Evolutionary conservation across 2,329 filamentous ascomycete species (phyloP), one percentile per base, ranked within the genome.

Genomic region (Fusarium austroafricanum): DNA sequence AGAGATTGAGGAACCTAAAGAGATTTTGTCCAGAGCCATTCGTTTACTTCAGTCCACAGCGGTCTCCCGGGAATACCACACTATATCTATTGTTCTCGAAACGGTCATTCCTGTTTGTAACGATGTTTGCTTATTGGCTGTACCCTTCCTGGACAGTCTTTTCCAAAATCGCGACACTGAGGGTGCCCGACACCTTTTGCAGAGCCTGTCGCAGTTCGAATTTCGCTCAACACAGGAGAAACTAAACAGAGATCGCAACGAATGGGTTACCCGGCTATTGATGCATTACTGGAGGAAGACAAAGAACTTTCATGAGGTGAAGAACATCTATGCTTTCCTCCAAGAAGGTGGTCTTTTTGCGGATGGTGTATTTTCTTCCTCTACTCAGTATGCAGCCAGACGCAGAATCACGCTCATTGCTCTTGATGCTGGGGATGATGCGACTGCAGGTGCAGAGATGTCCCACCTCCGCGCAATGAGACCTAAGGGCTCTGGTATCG

Each of bases 321-420:
- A 73, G 42, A 54, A 68, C 10, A 64, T 78, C 20, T 77, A 79
- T 39, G 33, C 33, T 3, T 46, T 75, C 12, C 56, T 78, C n/a
- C 73, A 74, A 44, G 67, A 71, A 52, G 70, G 71, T 11, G 76
- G 76, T 1, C 46, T 79, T 9, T 78, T 75, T 39, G 43, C 59
- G 4, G 28, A 61, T 3, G 56, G 56, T 14, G n/a, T 58, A 6
- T 55, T 75, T 14, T 31, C 72, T 8, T 28, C 26, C 9, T 52
- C 62, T 33, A 66, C 57, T 2, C 70, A 78, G 43, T 77, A 76
- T 51, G 65, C 74, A 15, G 73, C 76, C 17, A 74, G 76, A 49
- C 66, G 73, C 9, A 65, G 73, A 42, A 71, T 79, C 55, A 50
- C 67, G 2, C 52, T 72, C 14, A 71, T 70, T 43, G 72, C 75